These are phyloP conservation scores for Viridothelium virens DNA, from an alignment of 495 filamentous ascomycete species.

Conservation along the genomic window DNA sequence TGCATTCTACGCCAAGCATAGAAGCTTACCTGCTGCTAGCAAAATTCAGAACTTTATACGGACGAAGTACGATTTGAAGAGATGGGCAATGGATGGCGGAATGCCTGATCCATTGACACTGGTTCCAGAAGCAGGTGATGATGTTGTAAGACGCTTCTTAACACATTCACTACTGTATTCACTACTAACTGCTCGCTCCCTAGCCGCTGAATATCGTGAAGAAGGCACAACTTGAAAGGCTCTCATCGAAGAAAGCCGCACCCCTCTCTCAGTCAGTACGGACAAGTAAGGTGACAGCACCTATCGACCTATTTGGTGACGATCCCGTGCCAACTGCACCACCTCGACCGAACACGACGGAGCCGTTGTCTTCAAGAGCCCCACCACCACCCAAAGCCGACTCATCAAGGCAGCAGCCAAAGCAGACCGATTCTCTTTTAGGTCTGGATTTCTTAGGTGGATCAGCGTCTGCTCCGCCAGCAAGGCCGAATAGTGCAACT, in stretches of 20 bases:
- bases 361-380: constrained; percentile 44
- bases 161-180: neutral
- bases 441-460: constrained; percentile 89
- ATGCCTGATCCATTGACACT: constrained; percentile 19
- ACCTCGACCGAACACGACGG: constrained; percentile 58
- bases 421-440: constrained; percentile 75
- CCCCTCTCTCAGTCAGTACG: constrained; percentile 39
- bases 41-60: too few species aligned
- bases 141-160: constrained; percentile 16
- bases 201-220: constrained; percentile 66
- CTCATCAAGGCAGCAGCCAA: constrained; percentile 54
- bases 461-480: constrained; percentile 52
- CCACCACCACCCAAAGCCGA: constrained; percentile 57
- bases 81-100: too few species aligned
- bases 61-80: too few species aligned
- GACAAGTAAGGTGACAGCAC: constrained; percentile 38
- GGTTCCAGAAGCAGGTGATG: constrained; percentile 9
- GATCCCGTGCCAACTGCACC: constrained; percentile 48
- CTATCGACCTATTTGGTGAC: constrained; percentile 59
- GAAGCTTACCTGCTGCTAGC: too few species aligned
- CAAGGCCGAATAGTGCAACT: constrained; percentile 64
- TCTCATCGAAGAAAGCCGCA: constrained; percentile 45
- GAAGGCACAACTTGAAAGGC: constrained; percentile 59
- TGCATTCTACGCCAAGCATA: too few species aligned
- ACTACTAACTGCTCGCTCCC: constrained; percentile 12